Percentiles rank a stretch among this genome's conserved stretches.
phyloP scores from a whole-genome alignment of 1,284 basidiomycete genomes.

The Gymnopus androsaceus region DNA sequence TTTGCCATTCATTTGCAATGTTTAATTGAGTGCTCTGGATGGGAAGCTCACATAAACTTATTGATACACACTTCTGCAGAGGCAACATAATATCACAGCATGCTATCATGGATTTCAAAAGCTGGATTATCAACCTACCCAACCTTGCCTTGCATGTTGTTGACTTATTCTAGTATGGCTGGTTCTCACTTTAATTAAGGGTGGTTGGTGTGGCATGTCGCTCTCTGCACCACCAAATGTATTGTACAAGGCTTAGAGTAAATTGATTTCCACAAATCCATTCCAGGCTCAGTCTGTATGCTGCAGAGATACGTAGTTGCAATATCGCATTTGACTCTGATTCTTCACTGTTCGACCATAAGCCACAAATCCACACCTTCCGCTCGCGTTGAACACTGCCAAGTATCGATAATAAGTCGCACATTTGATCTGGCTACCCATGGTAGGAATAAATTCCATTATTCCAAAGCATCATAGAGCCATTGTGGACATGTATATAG shows the following conservation, averaged over 20 bases:
- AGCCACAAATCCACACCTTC: too few relatives aligned
- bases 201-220: conserved; percentile 40
- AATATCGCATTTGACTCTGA: too few relatives aligned
- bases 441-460: too few relatives aligned
- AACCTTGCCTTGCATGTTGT: conserved; percentile 32
- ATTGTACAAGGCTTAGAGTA: conserved; percentile 25
- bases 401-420: too few relatives aligned
- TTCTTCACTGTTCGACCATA: too few relatives aligned
- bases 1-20: conserved; percentile 38
- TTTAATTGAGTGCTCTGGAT: conserved; percentile 42
- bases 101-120: conserved; percentile 35
- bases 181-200: conserved; percentile 35
- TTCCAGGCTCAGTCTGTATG: too few relatives aligned
- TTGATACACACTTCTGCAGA: conserved; percentile 23
- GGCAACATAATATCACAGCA: conserved; percentile 23
- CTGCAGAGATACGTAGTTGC: too few relatives aligned
- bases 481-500: too few relatives aligned
- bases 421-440: too few relatives aligned
- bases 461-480: too few relatives aligned
- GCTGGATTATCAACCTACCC: conserved; percentile 37
- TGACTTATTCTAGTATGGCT: conserved; percentile 31
- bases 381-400: too few relatives aligned
- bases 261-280: background rate
- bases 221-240: conserved; percentile 33
- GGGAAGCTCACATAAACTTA: conserved; percentile 38